A percentile compares a stretch with the other conserved stretches of the same genome.
These are phyloP conservation scores for Fusarium chaquense DNA, from an alignment of 2,329 filamentous ascomycete species.

Conservation along the genomic window DNA sequence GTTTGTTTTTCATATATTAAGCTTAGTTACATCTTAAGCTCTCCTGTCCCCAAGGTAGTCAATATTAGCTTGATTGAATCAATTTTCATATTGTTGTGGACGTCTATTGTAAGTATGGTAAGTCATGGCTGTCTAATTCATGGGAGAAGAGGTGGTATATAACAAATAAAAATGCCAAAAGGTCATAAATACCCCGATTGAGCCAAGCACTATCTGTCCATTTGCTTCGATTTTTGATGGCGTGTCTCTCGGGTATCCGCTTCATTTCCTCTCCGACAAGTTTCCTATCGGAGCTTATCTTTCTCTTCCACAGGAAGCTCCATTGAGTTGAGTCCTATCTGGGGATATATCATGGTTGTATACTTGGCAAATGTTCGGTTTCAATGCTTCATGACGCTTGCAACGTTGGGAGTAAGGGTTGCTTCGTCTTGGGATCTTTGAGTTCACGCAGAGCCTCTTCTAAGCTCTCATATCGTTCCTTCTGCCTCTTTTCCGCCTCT, in stretches of 20 bases:
- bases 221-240: constrained; percentile 1
- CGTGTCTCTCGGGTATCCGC: constrained; percentile 1
- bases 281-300: neutral
- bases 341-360: neutral
- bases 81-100: constrained; percentile 19
- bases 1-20: neutral
- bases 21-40: neutral
- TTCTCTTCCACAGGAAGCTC: neutral
- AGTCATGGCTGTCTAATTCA: constrained; percentile 37
- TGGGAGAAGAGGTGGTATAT: constrained; percentile 37
- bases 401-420: constrained; percentile 61
- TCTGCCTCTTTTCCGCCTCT: constrained; percentile 58
- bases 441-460: constrained; percentile 65
- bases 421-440: constrained; percentile 68
- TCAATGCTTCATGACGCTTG: constrained; percentile 38
- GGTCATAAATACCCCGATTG: neutral
- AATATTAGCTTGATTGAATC: neutral
- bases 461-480: constrained; percentile 63
- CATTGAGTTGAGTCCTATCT: neutral
- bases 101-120: constrained; percentile 9
- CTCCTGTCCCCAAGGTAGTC: neutral
- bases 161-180: constrained; percentile 6
- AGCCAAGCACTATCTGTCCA: constrained; percentile 6
- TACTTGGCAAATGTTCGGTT: neutral
- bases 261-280: constrained; percentile 5